Percentiles rank a stretch among this genome's conserved stretches.
These are phyloP conservation scores for Rosellinia necatrix DNA, from an alignment of 2,329 filamentous ascomycete genomes.

Conservation along the genomic window DNA sequence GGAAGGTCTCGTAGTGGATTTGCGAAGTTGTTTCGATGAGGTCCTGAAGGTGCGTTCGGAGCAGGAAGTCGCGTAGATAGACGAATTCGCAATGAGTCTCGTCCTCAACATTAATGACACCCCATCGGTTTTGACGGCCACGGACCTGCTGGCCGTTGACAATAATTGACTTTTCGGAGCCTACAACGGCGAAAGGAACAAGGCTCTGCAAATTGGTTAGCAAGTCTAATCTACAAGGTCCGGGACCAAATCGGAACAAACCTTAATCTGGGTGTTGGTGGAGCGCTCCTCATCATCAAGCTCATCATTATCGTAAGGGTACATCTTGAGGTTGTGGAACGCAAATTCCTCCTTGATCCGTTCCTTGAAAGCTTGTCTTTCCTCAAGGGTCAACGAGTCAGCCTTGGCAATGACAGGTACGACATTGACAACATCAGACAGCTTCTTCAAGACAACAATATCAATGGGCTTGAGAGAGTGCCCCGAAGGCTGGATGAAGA, in stretches of 20 bases:
- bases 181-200: constrained; percentile 96
- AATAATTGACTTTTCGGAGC: constrained; percentile 97
- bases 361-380: constrained; percentile 96
- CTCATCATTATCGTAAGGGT: constrained; percentile 99
- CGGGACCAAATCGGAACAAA: constrained; percentile 45
- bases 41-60: constrained; percentile 96
- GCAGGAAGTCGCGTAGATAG: constrained; percentile 97
- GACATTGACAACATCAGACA: constrained; percentile 98
- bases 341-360: constrained; percentile 99
- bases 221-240: not conserved
- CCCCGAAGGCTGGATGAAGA: constrained; percentile 98
- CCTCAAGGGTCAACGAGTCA: constrained; percentile 92
- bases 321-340: constrained; percentile 99
- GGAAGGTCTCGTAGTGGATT: constrained; percentile 99
- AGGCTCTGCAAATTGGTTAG: constrained; percentile 68
- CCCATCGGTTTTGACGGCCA: constrained; percentile 98
- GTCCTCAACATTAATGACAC: constrained; percentile 98
- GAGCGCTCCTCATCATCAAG: constrained; percentile 95
- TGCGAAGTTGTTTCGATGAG: constrained; percentile 99
- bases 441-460: constrained; percentile 99
- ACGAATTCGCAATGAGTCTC: constrained; percentile 99
- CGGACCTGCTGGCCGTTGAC: constrained; percentile 97
- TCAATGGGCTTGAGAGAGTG: constrained; percentile 99
- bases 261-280: constrained; percentile 96
- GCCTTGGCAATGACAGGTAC: constrained; percentile 99